Base-by-base conservation (phyloP, 140 eudicot species). In the Erigeron philadelphicus region DNA sequence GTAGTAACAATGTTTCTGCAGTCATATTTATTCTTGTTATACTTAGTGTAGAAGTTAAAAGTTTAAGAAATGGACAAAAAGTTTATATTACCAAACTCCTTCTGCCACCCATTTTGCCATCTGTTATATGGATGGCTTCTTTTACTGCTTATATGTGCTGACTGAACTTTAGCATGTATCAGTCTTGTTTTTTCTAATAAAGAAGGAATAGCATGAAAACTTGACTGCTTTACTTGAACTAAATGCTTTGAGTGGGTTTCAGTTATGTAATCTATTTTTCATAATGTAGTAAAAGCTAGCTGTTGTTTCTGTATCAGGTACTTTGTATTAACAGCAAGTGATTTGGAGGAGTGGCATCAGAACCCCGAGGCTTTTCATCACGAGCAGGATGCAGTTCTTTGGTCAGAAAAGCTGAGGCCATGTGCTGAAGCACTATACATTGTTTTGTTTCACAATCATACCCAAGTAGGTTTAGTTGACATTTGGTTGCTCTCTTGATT, bases 391-490 rank as follows among this genome's bases (percentile, higher is more conserved):
- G 88, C 96, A 61, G 90, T 94, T 83, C 86, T 79, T 79, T 94
- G 99, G 99, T 90, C 97, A 21, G 99, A 94, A 76, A 94, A 87
- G 79, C 82, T 94, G 55, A 87, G 99, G 83, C 97, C 99, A 13
- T 94, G 99, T 79, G 99, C 99, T 74, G 99, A 89, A 90, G 99
- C 99, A 54, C 80, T 94, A 54, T 94, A 89, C 78, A 94, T 89
- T 17, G 96, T 94, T 75, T 71, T 94, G 70, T 94, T 94, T 83
- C 95, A 94, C 66, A 85, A 94, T 81, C 78, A 89, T 76, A 87
- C 96, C 83, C 95, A 94, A 76, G 97, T 94, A 79, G 49, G 96
- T 77, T 11, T 70, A 64, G 59, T 63, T 55, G 17, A 38, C 41
- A 63, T 52, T 3, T 50, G n/a, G 4, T 9, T 64, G 5, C n/a